A percentile compares a stretch with the other conserved stretches of the same genome.
Evolutionary conservation across 345 rosid genomes (phyloP).

Genomic region (Lepidium aucheri): DNA sequence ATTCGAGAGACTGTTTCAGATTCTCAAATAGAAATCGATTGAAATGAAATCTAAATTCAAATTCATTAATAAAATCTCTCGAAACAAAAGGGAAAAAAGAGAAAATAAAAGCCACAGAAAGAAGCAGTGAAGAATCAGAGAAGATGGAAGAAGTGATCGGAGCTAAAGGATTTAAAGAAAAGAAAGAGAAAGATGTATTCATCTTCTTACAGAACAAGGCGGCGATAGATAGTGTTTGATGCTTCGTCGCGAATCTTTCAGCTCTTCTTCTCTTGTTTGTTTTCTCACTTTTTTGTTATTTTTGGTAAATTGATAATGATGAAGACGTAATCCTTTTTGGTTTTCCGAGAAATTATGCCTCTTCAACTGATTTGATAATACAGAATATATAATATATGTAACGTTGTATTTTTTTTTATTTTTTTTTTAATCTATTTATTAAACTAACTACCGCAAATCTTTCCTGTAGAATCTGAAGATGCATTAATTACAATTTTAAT

Average conservation of each 20-base stretch:
- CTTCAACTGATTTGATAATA: not conserved
- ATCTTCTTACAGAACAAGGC: constrained; percentile 15
- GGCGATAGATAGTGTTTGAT: constrained; percentile 9
- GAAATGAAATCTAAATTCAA: not conserved
- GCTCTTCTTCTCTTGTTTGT: not conserved
- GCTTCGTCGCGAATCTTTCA: constrained; percentile 15
- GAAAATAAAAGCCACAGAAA: not conserved
- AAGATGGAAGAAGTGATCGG: not conserved
- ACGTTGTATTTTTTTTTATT: not conserved
- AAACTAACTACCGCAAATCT: constrained; percentile 17
- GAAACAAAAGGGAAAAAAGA: not conserved
- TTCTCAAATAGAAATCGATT: not conserved
- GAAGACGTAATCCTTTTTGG: constrained; percentile 7
- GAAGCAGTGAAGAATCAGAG: not conserved
- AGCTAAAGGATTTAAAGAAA: not conserved
- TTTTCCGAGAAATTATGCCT: not conserved
- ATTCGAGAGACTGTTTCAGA: not conserved
- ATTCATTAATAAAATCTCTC: not conserved
- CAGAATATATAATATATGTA: not conserved
- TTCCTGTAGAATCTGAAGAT: constrained; percentile 5
- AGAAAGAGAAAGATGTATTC: not conserved
- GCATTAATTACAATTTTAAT: not conserved
- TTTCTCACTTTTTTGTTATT: not conserved
- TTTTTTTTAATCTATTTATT: not conserved
- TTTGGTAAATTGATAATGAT: not conserved